A percentile compares a stretch with the other conserved stretches of the same genome.
phyloP scores from a whole-genome alignment of 306 rosid genomes.

The Echinosophora koreensis region DNA sequence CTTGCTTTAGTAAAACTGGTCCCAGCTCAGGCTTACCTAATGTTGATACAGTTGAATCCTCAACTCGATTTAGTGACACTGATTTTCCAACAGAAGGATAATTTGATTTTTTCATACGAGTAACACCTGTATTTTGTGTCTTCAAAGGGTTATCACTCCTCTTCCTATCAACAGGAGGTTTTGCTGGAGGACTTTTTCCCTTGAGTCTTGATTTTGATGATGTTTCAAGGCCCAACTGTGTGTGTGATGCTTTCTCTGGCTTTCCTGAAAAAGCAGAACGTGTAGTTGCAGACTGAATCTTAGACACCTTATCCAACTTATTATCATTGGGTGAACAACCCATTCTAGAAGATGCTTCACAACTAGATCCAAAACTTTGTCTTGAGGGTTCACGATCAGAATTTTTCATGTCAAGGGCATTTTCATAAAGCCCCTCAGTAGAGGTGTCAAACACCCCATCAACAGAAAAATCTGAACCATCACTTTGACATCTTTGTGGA shows the following conservation, averaged over 20 bases:
- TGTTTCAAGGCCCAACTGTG: constrained; percentile 44
- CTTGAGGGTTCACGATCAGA: constrained; percentile 74
- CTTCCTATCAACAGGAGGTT: constrained; percentile 63
- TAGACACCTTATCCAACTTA: constrained; percentile 50
- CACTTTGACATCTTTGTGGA: constrained; percentile 49
- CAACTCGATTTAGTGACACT: constrained; percentile 47
- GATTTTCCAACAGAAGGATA: constrained; percentile 54
- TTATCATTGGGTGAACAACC: constrained; percentile 46
- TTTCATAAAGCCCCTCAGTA: constrained; percentile 76
- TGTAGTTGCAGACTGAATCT: constrained; percentile 51
- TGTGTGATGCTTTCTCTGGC: constrained; percentile 51
- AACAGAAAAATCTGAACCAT: constrained; percentile 43
- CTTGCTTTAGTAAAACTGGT: constrained; percentile 79
- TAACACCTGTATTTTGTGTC: constrained; percentile 55
- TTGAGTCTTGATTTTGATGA: constrained; percentile 54
- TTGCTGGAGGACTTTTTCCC: constrained; percentile 57
- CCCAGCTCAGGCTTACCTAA: constrained; percentile 70
- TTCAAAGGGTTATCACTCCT: constrained; percentile 50
- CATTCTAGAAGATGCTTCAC: constrained; percentile 59
- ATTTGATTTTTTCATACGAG: constrained; percentile 50
- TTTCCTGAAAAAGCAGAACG: constrained; percentile 51
- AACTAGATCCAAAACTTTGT: constrained; percentile 63
- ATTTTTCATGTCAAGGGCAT: constrained; percentile 77
- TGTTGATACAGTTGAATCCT: constrained; percentile 46
- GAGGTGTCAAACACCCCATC: constrained; percentile 66